Percentiles rank a stretch among this genome's conserved stretches.
Evolutionary conservation across 1,139 yeast genomes (phyloP).

Genomic region (Meyerozyma guilliermondii): DNA sequence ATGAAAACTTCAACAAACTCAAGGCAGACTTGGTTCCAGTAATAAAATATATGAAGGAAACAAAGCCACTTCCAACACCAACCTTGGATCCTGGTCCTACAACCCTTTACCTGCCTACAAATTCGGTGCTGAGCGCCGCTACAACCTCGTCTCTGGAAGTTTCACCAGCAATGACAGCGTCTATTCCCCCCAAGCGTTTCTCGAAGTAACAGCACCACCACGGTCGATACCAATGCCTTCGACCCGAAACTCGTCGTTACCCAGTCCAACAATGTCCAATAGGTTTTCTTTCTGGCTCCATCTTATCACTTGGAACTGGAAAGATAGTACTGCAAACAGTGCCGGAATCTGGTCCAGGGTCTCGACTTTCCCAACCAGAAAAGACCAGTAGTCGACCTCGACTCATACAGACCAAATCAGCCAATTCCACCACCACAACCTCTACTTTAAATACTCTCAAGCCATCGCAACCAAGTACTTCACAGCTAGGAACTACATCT

Average conservation of each 20-base stretch:
- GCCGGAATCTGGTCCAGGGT: constrained; percentile 12
- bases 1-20: constrained; percentile 45
- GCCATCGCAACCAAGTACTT: constrained; percentile 1
- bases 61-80: constrained; percentile 56
- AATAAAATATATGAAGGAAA: constrained; percentile 46
- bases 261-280: constrained; percentile 39
- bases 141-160: constrained; percentile 2
- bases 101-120: constrained; percentile 30
- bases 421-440: constrained; percentile 17
- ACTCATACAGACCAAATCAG: constrained; percentile 26
- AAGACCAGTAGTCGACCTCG: constrained; percentile 19
- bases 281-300: constrained; percentile 37
- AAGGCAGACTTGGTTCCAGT: constrained; percentile 52
- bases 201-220: constrained; percentile 13
- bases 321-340: constrained; percentile 30
- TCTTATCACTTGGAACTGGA: constrained; percentile 40
- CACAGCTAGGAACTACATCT: constrained; percentile 3
- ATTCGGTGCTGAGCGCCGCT: constrained; percentile 17
- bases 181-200: neutral
- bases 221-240: constrained; percentile 3
- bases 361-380: neutral
- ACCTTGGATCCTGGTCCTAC: constrained; percentile 28
- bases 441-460: constrained; percentile 3
- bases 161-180: neutral
- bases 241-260: constrained; percentile 6